Base-by-base conservation (phyloP, 805 yeast species). In the Metschnikowia rubicola region DNA sequence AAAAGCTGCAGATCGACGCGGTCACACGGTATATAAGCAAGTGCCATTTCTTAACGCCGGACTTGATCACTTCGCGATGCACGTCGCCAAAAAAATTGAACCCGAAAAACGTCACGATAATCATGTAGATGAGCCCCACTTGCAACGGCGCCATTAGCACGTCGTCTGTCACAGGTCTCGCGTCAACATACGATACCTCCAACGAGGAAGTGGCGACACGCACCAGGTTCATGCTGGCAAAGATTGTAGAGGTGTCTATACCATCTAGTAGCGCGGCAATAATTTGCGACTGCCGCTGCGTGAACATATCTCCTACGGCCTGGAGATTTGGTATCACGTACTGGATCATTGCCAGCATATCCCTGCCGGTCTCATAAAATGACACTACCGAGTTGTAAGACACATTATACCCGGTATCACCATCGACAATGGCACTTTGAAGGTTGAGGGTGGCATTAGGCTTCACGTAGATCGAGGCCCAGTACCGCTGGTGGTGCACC, bases 21-120 rank as follows among this genome's bases (percentile, higher is more conserved):
- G 72, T 2, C 42, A 79, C 54, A 50, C 94, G 69, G 66, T 80
- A 86, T 0, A 77, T 10, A 4, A 84, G 55, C 56, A 75, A 79
- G 47, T 75, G 78, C 10, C 28, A 50, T 3, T 74, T 66, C 40
- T 74, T 74, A 32, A 79, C 60, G 30, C 73, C 65, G 30, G 60
- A 49, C 40, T 70, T 68, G 0, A 81, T 77, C 38, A 83, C 71
- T 8, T 65, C 61, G 44, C 65, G 68, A 59, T 86, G 85, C 13
- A 83, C 56, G 19, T 76, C 77, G 10, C 65, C 66, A 59, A 82
- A 83, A 69, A 86, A 77, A 63, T 73, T 77, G 56, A 84, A 75
- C 55, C 82, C 84, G 75, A 88, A 84, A 61, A 88, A 85, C 3
- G 92, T 80, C 47, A 86, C 62, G 60, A 87, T 81, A 56, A 87